Conservation (phyloP, 441 rosid genomes). For the Gossypium trilobum region DNA sequence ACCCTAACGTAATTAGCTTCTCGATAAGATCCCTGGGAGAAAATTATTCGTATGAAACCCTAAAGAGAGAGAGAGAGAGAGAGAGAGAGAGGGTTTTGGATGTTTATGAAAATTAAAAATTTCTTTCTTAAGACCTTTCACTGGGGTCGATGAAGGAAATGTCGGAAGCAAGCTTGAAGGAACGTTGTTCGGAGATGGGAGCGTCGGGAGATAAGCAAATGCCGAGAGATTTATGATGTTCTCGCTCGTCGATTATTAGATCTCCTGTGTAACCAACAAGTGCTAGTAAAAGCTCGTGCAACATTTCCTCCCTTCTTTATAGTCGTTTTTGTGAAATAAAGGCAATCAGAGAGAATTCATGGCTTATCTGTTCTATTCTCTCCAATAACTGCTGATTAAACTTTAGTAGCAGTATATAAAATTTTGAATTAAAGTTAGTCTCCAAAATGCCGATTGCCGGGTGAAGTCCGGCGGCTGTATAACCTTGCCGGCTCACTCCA, state of each 20-base stretch:
- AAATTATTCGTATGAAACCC: neutral
- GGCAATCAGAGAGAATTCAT: conserved; percentile 8
- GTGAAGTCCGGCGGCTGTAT: neutral
- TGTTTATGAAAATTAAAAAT: neutral
- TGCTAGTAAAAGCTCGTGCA: conserved; percentile 81
- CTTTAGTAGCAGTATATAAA: neutral
- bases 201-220: conserved; percentile 45
- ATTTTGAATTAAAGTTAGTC: conserved; percentile 6
- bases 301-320: conserved; percentile 28
- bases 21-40: conserved; percentile 64
- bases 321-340: neutral
- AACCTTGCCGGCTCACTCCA: neutral
- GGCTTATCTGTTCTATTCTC: neutral
- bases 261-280: conserved; percentile 88
- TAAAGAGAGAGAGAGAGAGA: neutral
- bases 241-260: conserved; percentile 80
- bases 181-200: conserved; percentile 49
- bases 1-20: conserved; percentile 71
- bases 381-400: neutral
- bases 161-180: conserved; percentile 85
- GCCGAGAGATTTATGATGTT: conserved; percentile 53
- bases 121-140: conserved; percentile 42
- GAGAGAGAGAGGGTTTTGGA: neutral
- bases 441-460: conserved; percentile 1
- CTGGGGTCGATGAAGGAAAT: conserved; percentile 78